Evolutionary conservation across 441 rosid species (phyloP).

Genomic region (Adansonia gregorii): DNA sequence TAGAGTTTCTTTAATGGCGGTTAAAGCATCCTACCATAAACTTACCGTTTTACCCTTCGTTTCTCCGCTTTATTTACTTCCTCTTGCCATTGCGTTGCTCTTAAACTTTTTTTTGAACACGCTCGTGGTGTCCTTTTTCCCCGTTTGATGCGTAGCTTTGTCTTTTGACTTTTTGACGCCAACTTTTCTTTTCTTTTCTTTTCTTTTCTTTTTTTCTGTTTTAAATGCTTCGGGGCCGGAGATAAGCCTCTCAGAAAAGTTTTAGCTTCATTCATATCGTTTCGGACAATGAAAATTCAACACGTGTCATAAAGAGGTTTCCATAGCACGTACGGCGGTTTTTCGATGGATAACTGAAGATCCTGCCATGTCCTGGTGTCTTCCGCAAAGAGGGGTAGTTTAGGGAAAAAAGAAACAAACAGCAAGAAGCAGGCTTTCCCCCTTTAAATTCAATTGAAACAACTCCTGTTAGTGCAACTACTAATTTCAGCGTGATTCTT

Average conservation of each 20-base stretch:
- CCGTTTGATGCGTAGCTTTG: background rate
- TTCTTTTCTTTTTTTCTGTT: too few relatives aligned
- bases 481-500: background rate
- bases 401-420: too few relatives aligned
- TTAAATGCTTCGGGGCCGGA: background rate
- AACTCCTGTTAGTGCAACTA: background rate
- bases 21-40: slow-evolving; percentile 42
- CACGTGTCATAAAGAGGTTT: background rate
- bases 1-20: slow-evolving; percentile 34
- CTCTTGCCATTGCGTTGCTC: slow-evolving; percentile 2
- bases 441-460: background rate
- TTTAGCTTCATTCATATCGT: background rate
- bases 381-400: background rate
- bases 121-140: background rate
- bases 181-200: background rate
- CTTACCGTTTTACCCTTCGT: slow-evolving; percentile 29
- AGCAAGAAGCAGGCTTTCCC: background rate
- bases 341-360: background rate
- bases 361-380: slow-evolving; percentile 1
- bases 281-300: background rate
- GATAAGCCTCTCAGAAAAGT: background rate
- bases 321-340: background rate
- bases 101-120: too few relatives aligned
- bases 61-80: background rate
- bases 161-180: background rate